These are phyloP conservation scores for Lachnellula hyalina DNA, from an alignment of 2,329 filamentous ascomycete genomes.

Conservation along the genomic window DNA sequence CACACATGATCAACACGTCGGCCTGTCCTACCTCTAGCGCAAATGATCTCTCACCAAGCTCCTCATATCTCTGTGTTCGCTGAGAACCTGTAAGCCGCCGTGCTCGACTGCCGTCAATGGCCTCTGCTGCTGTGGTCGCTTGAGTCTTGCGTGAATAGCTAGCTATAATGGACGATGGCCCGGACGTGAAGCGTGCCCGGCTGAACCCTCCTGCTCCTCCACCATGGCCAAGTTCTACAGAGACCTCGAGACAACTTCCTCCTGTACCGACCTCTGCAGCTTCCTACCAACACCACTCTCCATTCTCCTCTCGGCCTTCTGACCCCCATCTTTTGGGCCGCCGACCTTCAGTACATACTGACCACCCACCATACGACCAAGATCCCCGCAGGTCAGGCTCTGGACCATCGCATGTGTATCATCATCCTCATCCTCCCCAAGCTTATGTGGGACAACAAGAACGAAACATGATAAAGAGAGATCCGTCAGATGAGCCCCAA, in stretches of 20 bases:
- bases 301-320: constrained; percentile 29
- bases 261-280: constrained; percentile 27
- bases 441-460: constrained; percentile 43
- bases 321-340: constrained; percentile 42
- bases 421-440: constrained; percentile 29
- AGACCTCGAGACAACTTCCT: constrained; percentile 38
- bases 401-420: constrained; percentile 25
- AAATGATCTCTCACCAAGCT: constrained; percentile 26
- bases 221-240: constrained; percentile 42
- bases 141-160: constrained; percentile 35
- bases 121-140: constrained; percentile 30
- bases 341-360: constrained; percentile 47
- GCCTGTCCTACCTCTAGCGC: constrained; percentile 24
- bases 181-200: constrained; percentile 56
- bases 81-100: constrained; percentile 31
- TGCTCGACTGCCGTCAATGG: constrained; percentile 33
- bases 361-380: constrained; percentile 45
- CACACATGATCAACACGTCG: constrained; percentile 26
- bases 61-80: constrained; percentile 23
- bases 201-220: constrained; percentile 37
- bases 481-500: constrained; percentile 35
- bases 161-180: constrained; percentile 52
- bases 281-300: constrained; percentile 23
- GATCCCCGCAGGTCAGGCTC: constrained; percentile 26
- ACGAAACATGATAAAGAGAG: constrained; percentile 48